Percentiles rank a stretch among this genome's conserved stretches.
These are phyloP conservation scores for Magnaporthiopsis incrustans DNA, from an alignment of 2,329 filamentous ascomycete genomes.

Conservation along the genomic window DNA sequence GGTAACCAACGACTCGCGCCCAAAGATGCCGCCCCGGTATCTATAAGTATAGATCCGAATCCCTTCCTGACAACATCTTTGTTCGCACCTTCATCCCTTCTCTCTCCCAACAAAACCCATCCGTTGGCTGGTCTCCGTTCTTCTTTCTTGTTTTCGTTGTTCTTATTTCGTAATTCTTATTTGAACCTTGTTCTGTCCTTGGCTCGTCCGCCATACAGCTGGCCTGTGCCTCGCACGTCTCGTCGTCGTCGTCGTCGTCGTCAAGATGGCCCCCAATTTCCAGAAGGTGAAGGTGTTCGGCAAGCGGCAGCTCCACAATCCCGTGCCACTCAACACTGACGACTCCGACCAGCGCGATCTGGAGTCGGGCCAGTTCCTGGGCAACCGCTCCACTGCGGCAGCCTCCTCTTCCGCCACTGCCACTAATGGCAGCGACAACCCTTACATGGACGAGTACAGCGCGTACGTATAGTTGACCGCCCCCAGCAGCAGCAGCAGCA, in stretches of 20 bases:
- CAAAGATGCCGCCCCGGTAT: background rate
- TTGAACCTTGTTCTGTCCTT: background rate
- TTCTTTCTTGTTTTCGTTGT: background rate
- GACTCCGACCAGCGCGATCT: slow-evolving; percentile 19
- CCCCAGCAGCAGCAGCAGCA: no score
- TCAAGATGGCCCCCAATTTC: slow-evolving; percentile 23
- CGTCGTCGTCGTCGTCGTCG: background rate
- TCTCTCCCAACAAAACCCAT: background rate
- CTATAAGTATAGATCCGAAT: background rate
- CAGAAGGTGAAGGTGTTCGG: slow-evolving; percentile 23
- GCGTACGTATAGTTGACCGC: slow-evolving; percentile 18
- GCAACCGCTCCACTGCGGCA: slow-evolving; percentile 15
- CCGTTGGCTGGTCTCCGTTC: background rate
- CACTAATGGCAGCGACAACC: slow-evolving; percentile 21
- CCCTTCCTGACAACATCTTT: background rate
- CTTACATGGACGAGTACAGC: slow-evolving; percentile 25
- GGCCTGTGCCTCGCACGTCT: slow-evolving; percentile 3
- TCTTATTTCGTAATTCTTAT: background rate
- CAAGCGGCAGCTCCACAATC: slow-evolving; percentile 15
- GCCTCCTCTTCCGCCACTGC: slow-evolving; percentile 7
- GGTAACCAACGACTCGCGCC: background rate
- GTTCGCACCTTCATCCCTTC: background rate
- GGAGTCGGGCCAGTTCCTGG: slow-evolving; percentile 23
- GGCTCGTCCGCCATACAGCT: background rate
- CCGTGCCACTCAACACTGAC: slow-evolving; percentile 16